Evolutionary conservation across 306 rosid species (phyloP), one percentile per base, ranked within the genome.

Genomic region (Medicago arabica): DNA sequence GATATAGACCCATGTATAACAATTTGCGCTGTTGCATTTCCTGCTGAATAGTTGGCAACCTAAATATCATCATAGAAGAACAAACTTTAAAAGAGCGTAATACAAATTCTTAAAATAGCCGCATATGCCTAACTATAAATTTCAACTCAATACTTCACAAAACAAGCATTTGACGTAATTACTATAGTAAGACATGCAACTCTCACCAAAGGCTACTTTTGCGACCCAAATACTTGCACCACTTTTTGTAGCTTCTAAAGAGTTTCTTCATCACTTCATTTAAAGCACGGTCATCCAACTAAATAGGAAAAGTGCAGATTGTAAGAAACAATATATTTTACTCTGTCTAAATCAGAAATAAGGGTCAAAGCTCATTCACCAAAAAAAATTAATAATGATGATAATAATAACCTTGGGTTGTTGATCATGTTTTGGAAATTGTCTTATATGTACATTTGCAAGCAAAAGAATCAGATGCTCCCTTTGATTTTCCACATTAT

Each of bases 171-270:
- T 61, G 70, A 67, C 41, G 64, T 67, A 68, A 71, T 53, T 36
- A 63, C 28, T 31, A 51, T 58, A 77, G 50, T 70, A 31, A 70
- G n/a, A 75, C 34, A 74, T 61, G 25, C 72, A 66, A 75, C 58
- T 43, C 98, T 92, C 82, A 94, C 97, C 98, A 95, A 62, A 95
- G 95, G 88, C 97, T 95, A 85, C 98, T 95, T 92, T 92, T 95
- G 82, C 98, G 98, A 61, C 83, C 95, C 86, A 95, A 84, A 83
- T 87, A 95, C 83, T 80, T 90, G 91, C 98, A 95, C 98, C 98
- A 95, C 79, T 75, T 92, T 80, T 87, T 95, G 87, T 95, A 95
- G 80, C 87, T 95, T 78, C 85, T 95, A 76, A 95, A 92, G 75
- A 95, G 98, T 72, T 86, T 95, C 89, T 92, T 95, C 98, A 95